Evolutionary conservation across 2,329 filamentous ascomycete species (phyloP).

Genomic region (Fusarium nematophilum): DNA sequence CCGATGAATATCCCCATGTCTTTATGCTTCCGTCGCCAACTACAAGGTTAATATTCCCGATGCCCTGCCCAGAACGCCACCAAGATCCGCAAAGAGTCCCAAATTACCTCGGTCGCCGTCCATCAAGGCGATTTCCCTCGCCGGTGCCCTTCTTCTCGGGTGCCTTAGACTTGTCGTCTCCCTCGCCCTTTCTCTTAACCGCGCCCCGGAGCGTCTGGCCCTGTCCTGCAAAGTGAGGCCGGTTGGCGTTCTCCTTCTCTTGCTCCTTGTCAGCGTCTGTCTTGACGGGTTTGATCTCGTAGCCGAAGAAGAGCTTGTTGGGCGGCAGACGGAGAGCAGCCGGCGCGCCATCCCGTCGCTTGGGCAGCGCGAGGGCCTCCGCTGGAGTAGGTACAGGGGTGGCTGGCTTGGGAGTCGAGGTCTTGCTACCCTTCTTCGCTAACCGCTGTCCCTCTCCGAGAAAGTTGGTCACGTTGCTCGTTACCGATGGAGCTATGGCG

Average conservation of each 20-base stretch:
- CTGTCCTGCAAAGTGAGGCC: slow-evolving; percentile 83
- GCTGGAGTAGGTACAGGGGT: slow-evolving; percentile 69
- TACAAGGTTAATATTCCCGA: slow-evolving; percentile 2
- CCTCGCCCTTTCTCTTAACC: slow-evolving; percentile 76
- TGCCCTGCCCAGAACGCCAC: slow-evolving; percentile 42
- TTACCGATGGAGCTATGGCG: slow-evolving; percentile 83
- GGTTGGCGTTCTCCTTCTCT: slow-evolving; percentile 70
- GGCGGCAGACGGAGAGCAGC: slow-evolving; percentile 86
- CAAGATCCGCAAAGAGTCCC: slow-evolving; percentile 6
- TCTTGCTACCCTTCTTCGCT: slow-evolving; percentile 84
- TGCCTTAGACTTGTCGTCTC: slow-evolving; percentile 59
- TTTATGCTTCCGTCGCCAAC: not conserved
- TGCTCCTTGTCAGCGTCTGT: slow-evolving; percentile 78
- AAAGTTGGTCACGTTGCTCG: slow-evolving; percentile 81
- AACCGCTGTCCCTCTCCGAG: slow-evolving; percentile 82
- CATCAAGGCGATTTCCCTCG: slow-evolving; percentile 59
- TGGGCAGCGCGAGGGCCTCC: slow-evolving; percentile 47
- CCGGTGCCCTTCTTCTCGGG: slow-evolving; percentile 59
- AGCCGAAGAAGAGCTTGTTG: slow-evolving; percentile 97
- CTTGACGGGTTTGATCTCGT: slow-evolving; percentile 89
- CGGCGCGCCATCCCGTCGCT: slow-evolving; percentile 76
- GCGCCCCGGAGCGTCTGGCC: slow-evolving; percentile 81
- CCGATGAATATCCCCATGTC: not conserved
- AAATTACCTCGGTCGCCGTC: slow-evolving; percentile 49
- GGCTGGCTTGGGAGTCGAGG: slow-evolving; percentile 70